Conservation (phyloP, 2,329 filamentous ascomycete genomes). For the Exserohilum rostratum region DNA sequence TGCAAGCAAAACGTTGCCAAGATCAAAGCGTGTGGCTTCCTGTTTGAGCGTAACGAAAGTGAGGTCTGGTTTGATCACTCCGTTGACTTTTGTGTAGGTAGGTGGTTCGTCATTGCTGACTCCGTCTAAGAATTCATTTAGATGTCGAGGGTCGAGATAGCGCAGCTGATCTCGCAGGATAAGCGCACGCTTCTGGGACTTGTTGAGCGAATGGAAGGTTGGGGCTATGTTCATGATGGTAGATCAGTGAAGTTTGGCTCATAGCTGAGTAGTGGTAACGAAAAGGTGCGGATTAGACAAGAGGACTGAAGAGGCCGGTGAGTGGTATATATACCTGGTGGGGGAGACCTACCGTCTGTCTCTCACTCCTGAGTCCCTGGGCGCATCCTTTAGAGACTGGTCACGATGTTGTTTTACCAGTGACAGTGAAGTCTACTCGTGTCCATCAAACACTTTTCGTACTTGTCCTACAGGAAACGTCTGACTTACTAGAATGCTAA, state of each 20-base stretch:
- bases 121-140: conserved; percentile 36
- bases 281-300: not conserved
- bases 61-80: conserved; percentile 28
- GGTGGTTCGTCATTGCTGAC: conserved; percentile 37
- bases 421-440: not conserved
- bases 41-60: conserved; percentile 29
- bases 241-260: not conserved
- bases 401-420: not conserved
- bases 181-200: conserved; percentile 36
- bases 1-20: conserved; percentile 38
- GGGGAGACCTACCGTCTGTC: not conserved
- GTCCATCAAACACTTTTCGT: not conserved
- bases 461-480: no score
- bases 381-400: not conserved
- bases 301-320: not conserved
- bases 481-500: not conserved
- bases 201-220: conserved; percentile 29
- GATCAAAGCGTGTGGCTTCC: conserved; percentile 28
- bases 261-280: not conserved
- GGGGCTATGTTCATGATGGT: conserved; percentile 18
- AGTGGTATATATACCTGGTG: not conserved
- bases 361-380: not conserved
- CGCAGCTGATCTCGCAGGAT: conserved; percentile 38
- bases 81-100: conserved; percentile 31
- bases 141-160: conserved; percentile 28